Conservation (phyloP, 768 basidiomycete species). For the Boletus fagicola region DNA sequence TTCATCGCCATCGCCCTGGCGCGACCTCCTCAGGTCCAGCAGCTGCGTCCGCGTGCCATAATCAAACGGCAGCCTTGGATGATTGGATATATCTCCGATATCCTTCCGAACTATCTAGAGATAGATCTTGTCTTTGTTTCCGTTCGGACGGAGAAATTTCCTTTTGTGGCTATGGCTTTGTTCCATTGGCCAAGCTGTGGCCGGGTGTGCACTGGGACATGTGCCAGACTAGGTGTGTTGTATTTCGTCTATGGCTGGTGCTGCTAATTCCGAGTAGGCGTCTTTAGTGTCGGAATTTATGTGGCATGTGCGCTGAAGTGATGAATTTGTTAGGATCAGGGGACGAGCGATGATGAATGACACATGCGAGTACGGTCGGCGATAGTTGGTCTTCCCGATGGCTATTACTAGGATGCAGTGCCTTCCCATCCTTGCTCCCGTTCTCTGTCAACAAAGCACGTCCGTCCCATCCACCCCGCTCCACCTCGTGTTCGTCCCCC, state of each 20-base stretch:
- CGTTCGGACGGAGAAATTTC: neutral
- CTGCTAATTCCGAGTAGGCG: neutral
- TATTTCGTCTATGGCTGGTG: neutral
- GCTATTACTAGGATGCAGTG: constrained; percentile 18
- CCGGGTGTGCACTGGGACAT: neutral
- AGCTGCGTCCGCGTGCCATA: no score
- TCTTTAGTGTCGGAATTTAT: neutral
- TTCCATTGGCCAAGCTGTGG: constrained; percentile 1
- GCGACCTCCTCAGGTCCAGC: no score
- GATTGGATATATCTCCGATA: no score
- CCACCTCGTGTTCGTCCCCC: constrained; percentile 1
- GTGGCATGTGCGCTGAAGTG: neutral
- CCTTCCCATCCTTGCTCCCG: constrained; percentile 2
- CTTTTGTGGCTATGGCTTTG: constrained; percentile 15
- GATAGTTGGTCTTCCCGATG: constrained; percentile 15
- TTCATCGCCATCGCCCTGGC: neutral
- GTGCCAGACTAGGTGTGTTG: neutral
- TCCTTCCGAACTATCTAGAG: no score
- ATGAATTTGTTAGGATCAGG: constrained; percentile 13
- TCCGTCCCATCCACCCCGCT: neutral
- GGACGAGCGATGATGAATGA: constrained; percentile 8
- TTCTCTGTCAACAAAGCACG: constrained; percentile 8
- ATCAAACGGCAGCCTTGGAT: no score
- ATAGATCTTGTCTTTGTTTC: no score
- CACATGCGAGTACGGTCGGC: constrained; percentile 3